These are phyloP conservation scores for Chenopodium album DNA, from an alignment of 148 eudicot species.

Conservation along the genomic window DNA sequence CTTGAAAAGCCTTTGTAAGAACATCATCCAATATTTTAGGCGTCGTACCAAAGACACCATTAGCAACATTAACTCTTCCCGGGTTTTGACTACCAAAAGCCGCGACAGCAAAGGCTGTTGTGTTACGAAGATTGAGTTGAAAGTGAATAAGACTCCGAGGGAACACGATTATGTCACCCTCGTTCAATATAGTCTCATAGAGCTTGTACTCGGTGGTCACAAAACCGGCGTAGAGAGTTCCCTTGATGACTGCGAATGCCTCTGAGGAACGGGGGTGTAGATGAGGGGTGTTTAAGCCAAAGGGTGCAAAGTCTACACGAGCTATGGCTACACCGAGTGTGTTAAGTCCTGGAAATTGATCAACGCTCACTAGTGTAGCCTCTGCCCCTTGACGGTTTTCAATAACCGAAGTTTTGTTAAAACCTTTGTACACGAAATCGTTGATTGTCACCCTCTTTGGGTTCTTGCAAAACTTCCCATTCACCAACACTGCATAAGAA, in stretches of 20 bases:
- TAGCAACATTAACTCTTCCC: conserved; percentile 9
- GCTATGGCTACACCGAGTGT: conserved; percentile 28
- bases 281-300: conserved; percentile 30
- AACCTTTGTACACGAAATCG: conserved; percentile 30
- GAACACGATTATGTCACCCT: conserved; percentile 29
- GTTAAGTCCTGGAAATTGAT: conserved; percentile 23
- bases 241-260: conserved; percentile 11
- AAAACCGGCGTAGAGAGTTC: conserved; percentile 24
- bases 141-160: conserved; percentile 31
- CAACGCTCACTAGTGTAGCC: background rate
- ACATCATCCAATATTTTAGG: conserved; percentile 25
- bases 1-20: conserved; percentile 24
- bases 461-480: conserved; percentile 28
- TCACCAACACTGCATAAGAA: conserved; percentile 18
- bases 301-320: conserved; percentile 23
- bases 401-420: conserved; percentile 15
- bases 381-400: conserved; percentile 1
- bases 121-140: conserved; percentile 23
- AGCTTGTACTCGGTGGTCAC: conserved; percentile 22
- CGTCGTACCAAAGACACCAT: conserved; percentile 21
- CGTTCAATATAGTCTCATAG: conserved; percentile 9
- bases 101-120: conserved; percentile 20
- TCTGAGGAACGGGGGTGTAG: conserved; percentile 32
- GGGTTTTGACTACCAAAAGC: conserved; percentile 31
- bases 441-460: conserved; percentile 21